Conservation (phyloP, 2,329 filamentous ascomycete species). For the Xylariaceae sp. region DNA sequence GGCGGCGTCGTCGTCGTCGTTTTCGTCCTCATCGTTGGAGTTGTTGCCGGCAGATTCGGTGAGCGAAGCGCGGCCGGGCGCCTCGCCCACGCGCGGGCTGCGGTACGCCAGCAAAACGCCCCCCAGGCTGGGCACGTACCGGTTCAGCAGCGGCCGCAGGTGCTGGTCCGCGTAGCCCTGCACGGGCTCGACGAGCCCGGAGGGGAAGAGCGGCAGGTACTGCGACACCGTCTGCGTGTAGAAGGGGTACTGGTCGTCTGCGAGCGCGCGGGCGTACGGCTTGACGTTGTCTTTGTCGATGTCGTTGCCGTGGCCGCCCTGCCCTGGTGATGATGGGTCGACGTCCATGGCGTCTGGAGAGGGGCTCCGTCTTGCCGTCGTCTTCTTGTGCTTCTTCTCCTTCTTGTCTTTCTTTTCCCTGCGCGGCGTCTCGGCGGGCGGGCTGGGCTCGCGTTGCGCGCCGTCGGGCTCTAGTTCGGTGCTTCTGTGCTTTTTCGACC, state of each 20-base stretch:
- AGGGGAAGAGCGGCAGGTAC: slow-evolving; percentile 67
- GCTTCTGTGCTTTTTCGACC: slow-evolving; percentile 6
- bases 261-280: slow-evolving; percentile 17
- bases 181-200: slow-evolving; percentile 61
- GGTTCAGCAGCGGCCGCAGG: slow-evolving; percentile 66
- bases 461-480: neutral
- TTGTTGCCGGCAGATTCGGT: slow-evolving; percentile 38
- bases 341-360: slow-evolving; percentile 32
- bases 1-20: slow-evolving; percentile 35
- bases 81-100: slow-evolving; percentile 58
- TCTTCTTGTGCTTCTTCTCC: slow-evolving; percentile 16
- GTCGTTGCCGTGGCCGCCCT: no score
- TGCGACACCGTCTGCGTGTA: slow-evolving; percentile 72
- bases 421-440: slow-evolving; percentile 19
- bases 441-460: slow-evolving; percentile 2
- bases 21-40: slow-evolving; percentile 40
- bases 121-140: slow-evolving; percentile 64
- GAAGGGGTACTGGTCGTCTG: slow-evolving; percentile 57
- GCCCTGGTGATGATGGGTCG: slow-evolving; percentile 22
- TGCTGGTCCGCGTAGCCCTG: slow-evolving; percentile 67
- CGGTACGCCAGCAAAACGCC: slow-evolving; percentile 70
- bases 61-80: slow-evolving; percentile 41
- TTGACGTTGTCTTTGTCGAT: slow-evolving; percentile 13
- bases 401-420: slow-evolving; percentile 26
- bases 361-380: slow-evolving; percentile 16